phyloP scores from a whole-genome alignment of 306 rosid genomes.

The Rubus idaeus region DNA sequence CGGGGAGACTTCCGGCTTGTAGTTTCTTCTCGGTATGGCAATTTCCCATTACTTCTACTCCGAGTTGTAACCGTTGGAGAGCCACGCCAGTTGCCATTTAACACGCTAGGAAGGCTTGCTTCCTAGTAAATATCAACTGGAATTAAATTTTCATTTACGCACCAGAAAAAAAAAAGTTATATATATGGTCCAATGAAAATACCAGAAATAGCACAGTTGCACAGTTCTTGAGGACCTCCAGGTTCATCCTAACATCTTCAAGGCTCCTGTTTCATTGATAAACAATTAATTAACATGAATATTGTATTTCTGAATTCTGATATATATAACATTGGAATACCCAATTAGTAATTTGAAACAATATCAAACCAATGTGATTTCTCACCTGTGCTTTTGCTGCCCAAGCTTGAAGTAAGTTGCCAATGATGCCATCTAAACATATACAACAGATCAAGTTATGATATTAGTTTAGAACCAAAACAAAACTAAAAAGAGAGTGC shows the following conservation, averaged over 20 bases:
- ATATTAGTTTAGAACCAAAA: not conserved
- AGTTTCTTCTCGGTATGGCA: constrained; percentile 54
- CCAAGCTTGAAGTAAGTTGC: constrained; percentile 89
- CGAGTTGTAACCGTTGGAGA: constrained; percentile 57
- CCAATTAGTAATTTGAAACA: not conserved
- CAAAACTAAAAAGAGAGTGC: not conserved
- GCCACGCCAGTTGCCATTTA: constrained; percentile 46
- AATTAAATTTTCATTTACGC: not conserved
- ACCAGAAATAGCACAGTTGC: constrained; percentile 96
- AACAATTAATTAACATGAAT: not conserved
- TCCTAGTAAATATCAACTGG: constrained; percentile 42
- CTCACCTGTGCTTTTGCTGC: constrained; percentile 85
- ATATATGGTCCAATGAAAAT: constrained; percentile 5
- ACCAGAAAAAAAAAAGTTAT: not conserved
- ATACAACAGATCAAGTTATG: constrained; percentile 12
- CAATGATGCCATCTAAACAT: constrained; percentile 82
- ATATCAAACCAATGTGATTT: not conserved
- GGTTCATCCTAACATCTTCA: constrained; percentile 97
- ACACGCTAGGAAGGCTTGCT: constrained; percentile 71
- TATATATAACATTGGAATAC: not conserved
- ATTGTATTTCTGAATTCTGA: not conserved
- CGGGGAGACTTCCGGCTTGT: constrained; percentile 66
- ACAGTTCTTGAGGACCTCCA: constrained; percentile 92
- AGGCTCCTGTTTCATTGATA: constrained; percentile 59
- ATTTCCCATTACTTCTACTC: constrained; percentile 64